phyloP scores from a whole-genome alignment of 768 basidiomycete genomes.

The Kwoniella sp. region DNA sequence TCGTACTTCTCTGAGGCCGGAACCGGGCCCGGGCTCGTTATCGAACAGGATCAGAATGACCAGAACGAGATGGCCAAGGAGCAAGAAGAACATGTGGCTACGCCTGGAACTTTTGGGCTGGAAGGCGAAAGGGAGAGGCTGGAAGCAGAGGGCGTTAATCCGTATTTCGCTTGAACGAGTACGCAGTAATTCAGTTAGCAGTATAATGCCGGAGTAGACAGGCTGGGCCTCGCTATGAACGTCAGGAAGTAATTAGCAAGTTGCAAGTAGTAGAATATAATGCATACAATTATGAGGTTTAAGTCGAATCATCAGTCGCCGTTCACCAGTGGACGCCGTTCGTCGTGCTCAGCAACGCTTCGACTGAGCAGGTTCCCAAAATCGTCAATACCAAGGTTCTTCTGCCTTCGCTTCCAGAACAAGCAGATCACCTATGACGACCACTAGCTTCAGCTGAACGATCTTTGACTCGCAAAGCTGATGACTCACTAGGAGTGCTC shows the following conservation, averaged over 20 bases:
- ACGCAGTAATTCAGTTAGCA: not conserved
- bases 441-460: not conserved
- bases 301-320: slow-evolving; percentile 13
- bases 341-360: not conserved
- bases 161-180: slow-evolving; percentile 33
- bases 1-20: slow-evolving; percentile 10
- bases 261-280: not conserved
- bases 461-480: not conserved
- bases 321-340: slow-evolving; percentile 12
- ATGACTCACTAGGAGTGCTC: slow-evolving; percentile 63
- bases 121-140: slow-evolving; percentile 27
- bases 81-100: slow-evolving; percentile 31
- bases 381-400: slow-evolving; percentile 75
- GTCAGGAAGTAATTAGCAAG: not conserved
- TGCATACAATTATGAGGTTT: slow-evolving; percentile 14
- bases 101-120: slow-evolving; percentile 40
- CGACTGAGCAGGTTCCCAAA: slow-evolving; percentile 69
- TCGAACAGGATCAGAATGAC: not conserved
- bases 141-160: slow-evolving; percentile 24
- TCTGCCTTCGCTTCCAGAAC: slow-evolving; percentile 79
- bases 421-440: slow-evolving; percentile 77
- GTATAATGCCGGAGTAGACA: not conserved
- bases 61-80: not conserved
- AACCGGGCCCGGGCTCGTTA: slow-evolving; percentile 4
- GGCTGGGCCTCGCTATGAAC: not conserved